These are phyloP conservation scores for Fusarium redolens DNA, from an alignment of 2,329 filamentous ascomycete species.

Conservation along the genomic window DNA sequence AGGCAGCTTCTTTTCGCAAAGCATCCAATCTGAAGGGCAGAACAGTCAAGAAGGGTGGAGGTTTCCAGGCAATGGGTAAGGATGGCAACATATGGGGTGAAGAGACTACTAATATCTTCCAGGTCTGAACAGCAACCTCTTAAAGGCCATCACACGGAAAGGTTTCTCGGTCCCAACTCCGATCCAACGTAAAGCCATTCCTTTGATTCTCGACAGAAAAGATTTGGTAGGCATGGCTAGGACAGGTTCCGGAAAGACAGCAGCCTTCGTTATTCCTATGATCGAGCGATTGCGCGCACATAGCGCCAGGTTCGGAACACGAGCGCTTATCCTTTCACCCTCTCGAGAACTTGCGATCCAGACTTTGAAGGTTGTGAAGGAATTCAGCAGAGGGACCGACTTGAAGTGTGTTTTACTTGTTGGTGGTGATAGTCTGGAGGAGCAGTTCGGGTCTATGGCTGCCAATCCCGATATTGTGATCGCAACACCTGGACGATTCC, in stretches of 20 bases:
- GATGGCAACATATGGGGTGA: background rate
- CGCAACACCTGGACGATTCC: slow-evolving; percentile 93
- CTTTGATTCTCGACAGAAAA: slow-evolving; percentile 86
- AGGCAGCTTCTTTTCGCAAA: slow-evolving; percentile 90
- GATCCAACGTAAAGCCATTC: slow-evolving; percentile 97
- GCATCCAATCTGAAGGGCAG: slow-evolving; percentile 83
- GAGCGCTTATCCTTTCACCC: slow-evolving; percentile 89
- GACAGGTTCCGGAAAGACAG: slow-evolving; percentile 98
- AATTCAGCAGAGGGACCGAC: slow-evolving; percentile 90
- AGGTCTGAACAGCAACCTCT: slow-evolving; percentile 82
- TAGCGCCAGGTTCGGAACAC: slow-evolving; percentile 84
- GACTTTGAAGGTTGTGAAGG: slow-evolving; percentile 95
- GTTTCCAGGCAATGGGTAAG: slow-evolving; percentile 93
- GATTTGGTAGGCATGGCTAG: slow-evolving; percentile 99
- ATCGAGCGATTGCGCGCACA: slow-evolving; percentile 92
- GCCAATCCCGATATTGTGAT: slow-evolving; percentile 97
- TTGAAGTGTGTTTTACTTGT: slow-evolving; percentile 90
- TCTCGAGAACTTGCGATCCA: slow-evolving; percentile 95
- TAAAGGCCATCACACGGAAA: slow-evolving; percentile 93
- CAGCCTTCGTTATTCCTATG: slow-evolving; percentile 98
- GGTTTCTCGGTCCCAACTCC: slow-evolving; percentile 97
- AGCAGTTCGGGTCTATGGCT: slow-evolving; percentile 93
- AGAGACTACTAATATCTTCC: slow-evolving; percentile 22
- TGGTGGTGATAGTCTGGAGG: slow-evolving; percentile 94
- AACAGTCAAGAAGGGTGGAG: slow-evolving; percentile 92